Percentiles rank a stretch among this genome's conserved stretches.
Conservation (phyloP, 306 rosid genomes). For the Comarum palustre region DNA sequence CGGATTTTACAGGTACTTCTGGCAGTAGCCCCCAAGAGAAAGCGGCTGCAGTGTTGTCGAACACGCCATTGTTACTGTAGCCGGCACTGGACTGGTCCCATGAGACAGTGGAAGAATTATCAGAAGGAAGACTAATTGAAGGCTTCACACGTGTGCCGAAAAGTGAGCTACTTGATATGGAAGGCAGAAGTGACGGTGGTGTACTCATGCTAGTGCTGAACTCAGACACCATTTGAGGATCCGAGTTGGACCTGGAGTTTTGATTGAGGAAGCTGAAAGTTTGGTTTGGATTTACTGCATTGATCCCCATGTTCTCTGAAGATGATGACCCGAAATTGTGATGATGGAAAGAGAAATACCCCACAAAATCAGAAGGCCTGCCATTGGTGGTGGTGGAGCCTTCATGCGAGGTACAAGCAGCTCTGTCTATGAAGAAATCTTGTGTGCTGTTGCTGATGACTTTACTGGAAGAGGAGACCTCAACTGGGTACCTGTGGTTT, state of each 20-base stretch:
- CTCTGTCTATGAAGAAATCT: constrained; percentile 52
- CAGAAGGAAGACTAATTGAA: constrained; percentile 48
- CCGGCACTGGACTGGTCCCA: constrained; percentile 28
- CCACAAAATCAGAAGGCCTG: constrained; percentile 48
- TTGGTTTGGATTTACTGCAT: constrained; percentile 34
- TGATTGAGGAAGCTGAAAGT: constrained; percentile 50
- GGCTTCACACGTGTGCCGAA: constrained; percentile 43
- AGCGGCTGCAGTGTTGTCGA: constrained; percentile 19
- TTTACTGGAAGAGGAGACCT: constrained; percentile 38
- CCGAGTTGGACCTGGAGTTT: constrained; percentile 34
- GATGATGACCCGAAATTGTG: constrained; percentile 36
- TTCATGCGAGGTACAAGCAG: constrained; percentile 29
- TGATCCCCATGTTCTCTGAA: constrained; percentile 29
- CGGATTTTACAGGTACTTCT: constrained; percentile 38
- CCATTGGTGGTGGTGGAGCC: constrained; percentile 38
- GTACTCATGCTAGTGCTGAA: constrained; percentile 29
- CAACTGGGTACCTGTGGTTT: constrained; percentile 35
- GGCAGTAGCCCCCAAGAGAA: constrained; percentile 26
- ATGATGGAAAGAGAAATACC: constrained; percentile 52
- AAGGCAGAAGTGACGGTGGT: constrained; percentile 33
- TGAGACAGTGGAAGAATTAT: constrained; percentile 36
- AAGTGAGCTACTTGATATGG: constrained; percentile 28
- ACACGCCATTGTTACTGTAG: constrained; percentile 40
- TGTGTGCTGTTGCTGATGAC: constrained; percentile 38
- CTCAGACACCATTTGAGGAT: constrained; percentile 38